These are phyloP conservation scores for Gracilaria domingensis DNA, from an alignment of 23 red algal genomes.

Conservation along the genomic window DNA sequence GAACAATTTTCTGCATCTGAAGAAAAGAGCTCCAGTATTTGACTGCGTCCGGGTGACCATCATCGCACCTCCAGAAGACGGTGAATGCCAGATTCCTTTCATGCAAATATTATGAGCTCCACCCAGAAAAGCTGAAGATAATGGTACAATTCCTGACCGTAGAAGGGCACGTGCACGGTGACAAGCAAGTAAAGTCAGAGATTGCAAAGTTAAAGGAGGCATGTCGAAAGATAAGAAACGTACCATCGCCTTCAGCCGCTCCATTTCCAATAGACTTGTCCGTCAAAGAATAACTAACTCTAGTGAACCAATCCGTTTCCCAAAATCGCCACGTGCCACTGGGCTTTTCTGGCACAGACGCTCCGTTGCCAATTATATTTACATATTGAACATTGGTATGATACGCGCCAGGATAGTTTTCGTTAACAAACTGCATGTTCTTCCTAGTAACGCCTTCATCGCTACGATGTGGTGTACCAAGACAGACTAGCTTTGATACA, in stretches of 20 bases:
- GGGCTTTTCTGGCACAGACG: background rate
- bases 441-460: conserved; percentile 48
- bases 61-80: conserved; percentile 38
- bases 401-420: conserved; percentile 51
- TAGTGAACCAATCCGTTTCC: conserved; percentile 58
- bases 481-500: conserved; percentile 61
- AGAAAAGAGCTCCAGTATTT: conserved; percentile 53
- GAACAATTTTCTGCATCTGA: no score
- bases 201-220: background rate
- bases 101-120: conserved; percentile 71
- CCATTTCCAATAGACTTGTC: conserved; percentile 10
- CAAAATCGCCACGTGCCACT: conserved; percentile 46
- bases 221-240: background rate
- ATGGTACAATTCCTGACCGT: conserved; percentile 69
- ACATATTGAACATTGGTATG: conserved; percentile 56
- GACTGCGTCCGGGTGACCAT: conserved; percentile 44
- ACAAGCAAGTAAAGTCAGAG: background rate
- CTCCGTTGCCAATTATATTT: conserved; percentile 57
- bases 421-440: conserved; percentile 82
- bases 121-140: conserved; percentile 50
- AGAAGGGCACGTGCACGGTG: background rate
- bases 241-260: conserved; percentile 58
- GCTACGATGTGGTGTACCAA: conserved; percentile 80
- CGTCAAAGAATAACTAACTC: conserved; percentile 74
- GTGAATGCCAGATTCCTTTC: conserved; percentile 77